Evolutionary conservation across 2,329 filamentous ascomycete genomes (phyloP).

Genomic region (Microdochium paspali): DNA sequence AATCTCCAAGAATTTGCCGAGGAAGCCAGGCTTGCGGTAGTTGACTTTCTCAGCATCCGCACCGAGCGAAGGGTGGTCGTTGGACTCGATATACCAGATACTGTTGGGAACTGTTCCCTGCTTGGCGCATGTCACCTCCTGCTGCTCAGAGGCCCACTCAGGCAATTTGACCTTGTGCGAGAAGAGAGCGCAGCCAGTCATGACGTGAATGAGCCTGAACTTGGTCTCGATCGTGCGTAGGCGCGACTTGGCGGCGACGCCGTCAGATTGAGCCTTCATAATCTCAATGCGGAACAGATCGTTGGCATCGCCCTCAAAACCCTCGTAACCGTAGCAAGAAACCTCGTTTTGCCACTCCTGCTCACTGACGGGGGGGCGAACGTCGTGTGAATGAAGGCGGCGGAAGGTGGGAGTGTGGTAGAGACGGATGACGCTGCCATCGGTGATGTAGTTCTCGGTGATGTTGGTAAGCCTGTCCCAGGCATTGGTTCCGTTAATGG

Average conservation of each 20-base stretch:
- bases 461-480: slow-evolving; percentile 68
- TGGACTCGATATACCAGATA: slow-evolving; percentile 91
- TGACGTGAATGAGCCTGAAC: slow-evolving; percentile 88
- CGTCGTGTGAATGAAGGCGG: slow-evolving; percentile 91
- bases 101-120: slow-evolving; percentile 91
- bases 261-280: slow-evolving; percentile 77
- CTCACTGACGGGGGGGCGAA: slow-evolving; percentile 77
- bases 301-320: slow-evolving; percentile 94
- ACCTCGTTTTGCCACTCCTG: slow-evolving; percentile 94
- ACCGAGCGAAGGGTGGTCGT: slow-evolving; percentile 71
- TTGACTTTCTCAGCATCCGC: slow-evolving; percentile 84
- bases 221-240: slow-evolving; percentile 93
- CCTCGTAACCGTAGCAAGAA: slow-evolving; percentile 94
- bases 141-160: slow-evolving; percentile 95
- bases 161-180: slow-evolving; percentile 99
- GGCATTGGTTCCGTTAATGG: slow-evolving; percentile 70
- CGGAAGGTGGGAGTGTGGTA: slow-evolving; percentile 80
- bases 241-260: slow-evolving; percentile 69
- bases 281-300: slow-evolving; percentile 95
- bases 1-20: slow-evolving; percentile 95
- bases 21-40: slow-evolving; percentile 88
- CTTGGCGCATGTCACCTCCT: slow-evolving; percentile 95
- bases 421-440: slow-evolving; percentile 73
- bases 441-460: slow-evolving; percentile 52
- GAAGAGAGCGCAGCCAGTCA: slow-evolving; percentile 94